Conservation (phyloP, 768 basidiomycete species). For the Boletus vermiculosoides region DNA sequence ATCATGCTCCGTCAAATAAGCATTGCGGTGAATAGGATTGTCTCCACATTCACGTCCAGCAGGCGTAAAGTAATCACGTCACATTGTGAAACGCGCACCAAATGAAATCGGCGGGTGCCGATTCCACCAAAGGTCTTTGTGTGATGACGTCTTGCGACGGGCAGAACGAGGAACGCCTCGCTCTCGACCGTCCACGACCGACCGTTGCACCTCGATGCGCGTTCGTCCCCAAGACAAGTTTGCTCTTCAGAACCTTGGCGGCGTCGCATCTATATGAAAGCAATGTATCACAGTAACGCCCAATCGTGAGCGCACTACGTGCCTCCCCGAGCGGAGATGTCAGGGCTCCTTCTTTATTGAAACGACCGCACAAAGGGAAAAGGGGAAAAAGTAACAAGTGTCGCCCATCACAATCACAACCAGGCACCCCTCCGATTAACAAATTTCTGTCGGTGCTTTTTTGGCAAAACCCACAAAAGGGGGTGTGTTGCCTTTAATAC, state of each 20-base stretch:
- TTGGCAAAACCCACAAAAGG: neutral
- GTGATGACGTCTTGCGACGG: neutral
- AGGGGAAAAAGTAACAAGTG: neutral
- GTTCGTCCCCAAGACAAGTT: neutral
- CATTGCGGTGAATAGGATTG: neutral
- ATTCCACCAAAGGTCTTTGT: neutral
- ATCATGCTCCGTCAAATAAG: neutral
- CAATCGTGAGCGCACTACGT: neutral
- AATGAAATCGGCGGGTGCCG: neutral
- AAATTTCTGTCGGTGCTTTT: neutral
- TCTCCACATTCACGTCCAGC: slow-evolving; percentile 2
- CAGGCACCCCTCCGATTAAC: slow-evolving; percentile 2
- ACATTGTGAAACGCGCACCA: neutral
- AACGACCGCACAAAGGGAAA: slow-evolving; percentile 4
- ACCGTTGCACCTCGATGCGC: no score
- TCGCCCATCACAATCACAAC: slow-evolving; percentile 18
- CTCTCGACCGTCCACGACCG: neutral
- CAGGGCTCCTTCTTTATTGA: neutral
- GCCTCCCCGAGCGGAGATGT: neutral
- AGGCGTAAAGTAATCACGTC: neutral
- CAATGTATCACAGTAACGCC: neutral
- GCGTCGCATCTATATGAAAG: neutral
- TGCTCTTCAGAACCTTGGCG: neutral
- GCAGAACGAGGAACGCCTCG: neutral
- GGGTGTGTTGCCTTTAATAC: slow-evolving; percentile 5